phyloP scores from a whole-genome alignment of 2,329 filamentous ascomycete genomes.

The Neocatenulostroma microsporum region DNA sequence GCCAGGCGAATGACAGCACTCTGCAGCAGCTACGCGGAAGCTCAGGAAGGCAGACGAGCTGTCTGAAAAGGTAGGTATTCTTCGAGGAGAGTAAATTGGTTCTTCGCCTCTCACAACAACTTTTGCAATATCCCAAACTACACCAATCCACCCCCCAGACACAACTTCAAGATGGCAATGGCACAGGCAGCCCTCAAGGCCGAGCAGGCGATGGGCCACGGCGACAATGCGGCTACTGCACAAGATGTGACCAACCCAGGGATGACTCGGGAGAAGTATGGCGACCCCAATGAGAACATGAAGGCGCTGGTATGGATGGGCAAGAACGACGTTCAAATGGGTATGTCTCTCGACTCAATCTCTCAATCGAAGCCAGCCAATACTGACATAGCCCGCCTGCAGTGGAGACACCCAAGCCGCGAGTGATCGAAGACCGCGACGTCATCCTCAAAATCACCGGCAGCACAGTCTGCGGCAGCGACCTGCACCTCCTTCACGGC shows the following conservation, averaged over 20 bases:
- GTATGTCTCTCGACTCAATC: constrained; percentile 26
- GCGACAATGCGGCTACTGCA: constrained; percentile 53
- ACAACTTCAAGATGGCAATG: too few species aligned
- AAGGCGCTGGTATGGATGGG: constrained; percentile 75
- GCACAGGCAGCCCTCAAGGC: constrained; percentile 59
- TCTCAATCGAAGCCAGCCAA: neutral
- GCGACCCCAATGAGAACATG: constrained; percentile 53
- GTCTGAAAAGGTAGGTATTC: too few species aligned
- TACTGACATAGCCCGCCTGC: neutral
- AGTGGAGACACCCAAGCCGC: constrained; percentile 61
- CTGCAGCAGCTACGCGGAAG: too few species aligned
- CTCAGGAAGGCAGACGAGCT: too few species aligned
- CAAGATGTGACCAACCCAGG: constrained; percentile 65
- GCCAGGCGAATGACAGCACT: too few species aligned
- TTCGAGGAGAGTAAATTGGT: too few species aligned
- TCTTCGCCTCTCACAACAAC: too few species aligned
- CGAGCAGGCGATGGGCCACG: constrained; percentile 63
- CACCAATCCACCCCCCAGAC: too few species aligned
- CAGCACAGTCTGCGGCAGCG: constrained; percentile 54
- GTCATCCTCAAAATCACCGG: constrained; percentile 73
- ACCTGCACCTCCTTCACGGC: constrained; percentile 50
- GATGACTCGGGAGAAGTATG: constrained; percentile 42
- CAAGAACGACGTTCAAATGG: constrained; percentile 67
- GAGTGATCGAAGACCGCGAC: constrained; percentile 63
- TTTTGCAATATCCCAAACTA: too few species aligned